phyloP scores from a whole-genome alignment of 2,329 filamentous ascomycete species.

The Talaromyces albobiverticillius region DNA sequence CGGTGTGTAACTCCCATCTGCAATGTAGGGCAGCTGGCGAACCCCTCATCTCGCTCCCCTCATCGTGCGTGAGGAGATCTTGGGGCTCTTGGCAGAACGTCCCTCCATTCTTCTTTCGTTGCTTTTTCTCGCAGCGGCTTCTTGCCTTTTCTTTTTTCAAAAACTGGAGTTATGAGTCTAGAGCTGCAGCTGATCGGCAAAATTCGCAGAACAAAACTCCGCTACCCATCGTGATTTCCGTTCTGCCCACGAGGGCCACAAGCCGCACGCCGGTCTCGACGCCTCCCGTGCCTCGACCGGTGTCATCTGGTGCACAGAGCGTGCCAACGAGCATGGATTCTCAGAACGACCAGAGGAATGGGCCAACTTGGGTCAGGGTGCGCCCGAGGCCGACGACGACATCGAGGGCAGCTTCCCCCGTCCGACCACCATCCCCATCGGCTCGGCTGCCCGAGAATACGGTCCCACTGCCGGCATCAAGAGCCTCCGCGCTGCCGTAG shows the following conservation, averaged over 20 bases:
- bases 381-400: conserved; percentile 89
- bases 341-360: conserved; percentile 75
- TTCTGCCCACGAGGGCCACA: conserved; percentile 83
- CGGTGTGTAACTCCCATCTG: conserved; percentile 32
- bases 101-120: not conserved
- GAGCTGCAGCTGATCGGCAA: not conserved
- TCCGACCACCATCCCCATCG: conserved; percentile 74
- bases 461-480: conserved; percentile 93
- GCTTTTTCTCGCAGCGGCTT: not conserved
- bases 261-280: conserved; percentile 86
- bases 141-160: not conserved
- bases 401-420: conserved; percentile 86
- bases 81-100: conserved; percentile 5
- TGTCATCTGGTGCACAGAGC: conserved; percentile 73
- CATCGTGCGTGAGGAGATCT: not conserved
- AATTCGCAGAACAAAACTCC: conserved; percentile 67
- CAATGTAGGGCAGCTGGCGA: not conserved
- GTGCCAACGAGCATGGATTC: conserved; percentile 85
- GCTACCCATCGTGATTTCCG: conserved; percentile 88
- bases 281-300: conserved; percentile 84
- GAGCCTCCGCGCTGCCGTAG: conserved; percentile 82
- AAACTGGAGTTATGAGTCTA: too few relatives aligned
- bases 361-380: conserved; percentile 93
- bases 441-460: conserved; percentile 79
- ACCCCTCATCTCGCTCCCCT: not conserved